Percentiles rank a stretch among this genome's conserved stretches.
Evolutionary conservation across 495 filamentous ascomycete species (phyloP).

Genomic region (Glarea lozoyensis): DNA sequence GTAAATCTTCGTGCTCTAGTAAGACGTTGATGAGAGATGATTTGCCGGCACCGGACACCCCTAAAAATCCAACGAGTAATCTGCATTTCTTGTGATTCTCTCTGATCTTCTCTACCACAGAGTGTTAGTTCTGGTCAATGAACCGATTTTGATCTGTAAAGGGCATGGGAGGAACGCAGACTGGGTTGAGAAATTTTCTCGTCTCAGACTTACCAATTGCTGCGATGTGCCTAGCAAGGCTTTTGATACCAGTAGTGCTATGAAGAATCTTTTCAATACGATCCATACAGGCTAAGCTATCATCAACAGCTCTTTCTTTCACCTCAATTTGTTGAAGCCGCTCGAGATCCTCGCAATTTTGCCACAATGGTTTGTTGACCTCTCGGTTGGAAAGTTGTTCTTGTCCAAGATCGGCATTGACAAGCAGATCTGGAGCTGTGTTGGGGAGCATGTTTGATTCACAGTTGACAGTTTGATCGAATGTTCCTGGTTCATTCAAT

Average conservation of each 20-base stretch:
- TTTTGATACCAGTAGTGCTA: too few species aligned
- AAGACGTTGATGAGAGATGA: conserved; percentile 41
- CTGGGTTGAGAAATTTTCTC: not conserved
- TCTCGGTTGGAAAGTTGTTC: too few species aligned
- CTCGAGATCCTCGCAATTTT: not conserved
- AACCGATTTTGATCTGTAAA: not conserved
- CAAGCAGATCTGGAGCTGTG: too few species aligned
- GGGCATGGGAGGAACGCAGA: too few species aligned
- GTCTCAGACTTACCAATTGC: not conserved
- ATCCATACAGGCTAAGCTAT: not conserved
- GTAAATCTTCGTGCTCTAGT: conserved; percentile 27
- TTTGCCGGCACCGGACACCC: conserved; percentile 42
- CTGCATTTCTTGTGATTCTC: conserved; percentile 6
- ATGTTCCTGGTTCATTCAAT: too few species aligned
- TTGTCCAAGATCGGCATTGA: too few species aligned
- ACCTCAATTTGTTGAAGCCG: not conserved
- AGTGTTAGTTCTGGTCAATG: not conserved
- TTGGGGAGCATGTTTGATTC: too few species aligned
- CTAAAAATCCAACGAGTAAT: conserved; percentile 35
- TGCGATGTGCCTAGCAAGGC: too few species aligned
- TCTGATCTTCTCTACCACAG: not conserved
- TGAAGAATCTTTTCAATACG: too few species aligned
- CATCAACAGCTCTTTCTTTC: not conserved
- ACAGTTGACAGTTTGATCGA: too few species aligned
- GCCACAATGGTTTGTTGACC: too few species aligned